A percentile compares a stretch with the other conserved stretches of the same genome.
Conservation (phyloP, 345 rosid genomes). For the Lepidium didymum region DNA sequence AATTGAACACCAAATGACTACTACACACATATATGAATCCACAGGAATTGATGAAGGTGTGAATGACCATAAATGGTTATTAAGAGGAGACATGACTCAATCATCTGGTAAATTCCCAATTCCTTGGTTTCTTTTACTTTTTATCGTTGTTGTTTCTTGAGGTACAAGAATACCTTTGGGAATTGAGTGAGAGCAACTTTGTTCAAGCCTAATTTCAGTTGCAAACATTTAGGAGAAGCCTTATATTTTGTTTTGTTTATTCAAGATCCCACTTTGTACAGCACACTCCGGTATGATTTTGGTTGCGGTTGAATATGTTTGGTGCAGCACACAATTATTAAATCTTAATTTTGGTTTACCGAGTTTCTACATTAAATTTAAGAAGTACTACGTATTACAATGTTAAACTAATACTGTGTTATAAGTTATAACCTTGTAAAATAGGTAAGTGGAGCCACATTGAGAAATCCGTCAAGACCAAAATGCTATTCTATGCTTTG, state of each 20-base stretch:
- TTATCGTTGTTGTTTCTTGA: not conserved
- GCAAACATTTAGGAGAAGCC: not conserved
- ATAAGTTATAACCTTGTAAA: not conserved
- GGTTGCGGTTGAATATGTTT: not conserved
- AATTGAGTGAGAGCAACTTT: slow-evolving; percentile 9
- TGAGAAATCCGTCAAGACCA: slow-evolving; percentile 7
- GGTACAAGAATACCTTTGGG: not conserved
- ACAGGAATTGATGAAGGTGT: slow-evolving; percentile 30
- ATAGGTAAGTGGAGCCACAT: not conserved
- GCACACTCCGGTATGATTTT: not conserved
- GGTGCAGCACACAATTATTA: not conserved
- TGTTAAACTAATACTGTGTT: not conserved
- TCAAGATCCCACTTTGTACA: slow-evolving; percentile 7
- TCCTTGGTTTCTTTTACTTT: not conserved
- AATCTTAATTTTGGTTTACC: not conserved
- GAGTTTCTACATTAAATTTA: not conserved
- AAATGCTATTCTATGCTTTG: not conserved
- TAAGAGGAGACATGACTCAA: not conserved
- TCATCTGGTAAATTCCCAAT: slow-evolving; percentile 5
- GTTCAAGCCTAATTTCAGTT: not conserved
- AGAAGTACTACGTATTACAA: not conserved
- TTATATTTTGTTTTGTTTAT: not conserved
- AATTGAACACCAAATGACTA: too few species aligned
- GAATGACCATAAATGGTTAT: not conserved
- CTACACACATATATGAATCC: not conserved